phyloP scores from a whole-genome alignment of 2,329 filamentous ascomycete genomes.

The Pseudocercospora pini-densiflorae region DNA sequence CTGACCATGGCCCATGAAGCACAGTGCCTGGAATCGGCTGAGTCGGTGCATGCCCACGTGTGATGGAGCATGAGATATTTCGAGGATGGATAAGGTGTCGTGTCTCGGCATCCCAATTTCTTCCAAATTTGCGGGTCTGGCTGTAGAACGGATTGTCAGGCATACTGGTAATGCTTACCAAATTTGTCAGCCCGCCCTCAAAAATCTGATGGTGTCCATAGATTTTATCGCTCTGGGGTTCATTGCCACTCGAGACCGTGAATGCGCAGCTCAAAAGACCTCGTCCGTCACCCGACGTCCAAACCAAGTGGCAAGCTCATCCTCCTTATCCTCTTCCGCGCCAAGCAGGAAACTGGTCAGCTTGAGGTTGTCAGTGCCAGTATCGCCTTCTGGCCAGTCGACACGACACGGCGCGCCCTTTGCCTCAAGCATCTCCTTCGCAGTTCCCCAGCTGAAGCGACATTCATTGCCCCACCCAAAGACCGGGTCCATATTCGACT shows the following conservation, averaged over 20 bases:
- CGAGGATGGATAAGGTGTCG: background rate
- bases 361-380: slow-evolving; percentile 66
- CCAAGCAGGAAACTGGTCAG: slow-evolving; percentile 76
- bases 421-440: slow-evolving; percentile 88
- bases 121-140: background rate
- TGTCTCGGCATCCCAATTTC: slow-evolving; percentile 2
- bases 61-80: background rate
- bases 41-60: background rate
- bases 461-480: slow-evolving; percentile 97
- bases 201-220: background rate
- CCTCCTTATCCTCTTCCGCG: slow-evolving; percentile 51
- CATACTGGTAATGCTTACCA: background rate
- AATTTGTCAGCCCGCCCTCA: background rate
- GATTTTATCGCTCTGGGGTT: background rate
- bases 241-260: background rate
- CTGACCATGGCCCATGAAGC: background rate
- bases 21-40: background rate
- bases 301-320: slow-evolving; percentile 82
- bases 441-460: slow-evolving; percentile 93
- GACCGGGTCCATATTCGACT: slow-evolving; percentile 83
- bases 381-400: slow-evolving; percentile 81
- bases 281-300: slow-evolving; percentile 72
- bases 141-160: background rate
- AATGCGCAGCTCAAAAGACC: slow-evolving; percentile 61
- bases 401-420: slow-evolving; percentile 70